Percentiles rank a stretch among this genome's conserved stretches.
Evolutionary conservation across 306 rosid genomes (phyloP).

Genomic region (Trichosanthes cucumerina): DNA sequence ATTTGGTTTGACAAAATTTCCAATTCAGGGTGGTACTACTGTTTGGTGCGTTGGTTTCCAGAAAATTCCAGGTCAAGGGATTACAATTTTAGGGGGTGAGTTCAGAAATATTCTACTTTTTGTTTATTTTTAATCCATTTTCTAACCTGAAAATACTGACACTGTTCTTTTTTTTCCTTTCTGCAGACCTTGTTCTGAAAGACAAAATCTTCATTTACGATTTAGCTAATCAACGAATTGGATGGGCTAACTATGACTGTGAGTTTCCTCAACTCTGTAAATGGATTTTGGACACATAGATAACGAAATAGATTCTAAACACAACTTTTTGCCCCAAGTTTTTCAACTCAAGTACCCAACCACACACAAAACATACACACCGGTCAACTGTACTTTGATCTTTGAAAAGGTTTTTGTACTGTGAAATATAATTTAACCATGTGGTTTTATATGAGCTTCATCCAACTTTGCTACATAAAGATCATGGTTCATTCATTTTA

Average conservation of each 20-base stretch:
- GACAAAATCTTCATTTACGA: conserved; percentile 88
- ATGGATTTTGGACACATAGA: neutral
- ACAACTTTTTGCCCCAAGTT: neutral
- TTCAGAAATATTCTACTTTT: conserved; percentile 12
- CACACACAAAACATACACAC: neutral
- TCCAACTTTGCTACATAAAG: neutral
- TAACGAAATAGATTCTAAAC: neutral
- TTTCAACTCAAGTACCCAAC: neutral
- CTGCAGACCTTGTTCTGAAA: conserved; percentile 81
- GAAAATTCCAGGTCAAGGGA: conserved; percentile 61
- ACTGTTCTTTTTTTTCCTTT: conserved; percentile 4
- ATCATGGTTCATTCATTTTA: neutral
- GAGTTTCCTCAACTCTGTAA: conserved; percentile 34
- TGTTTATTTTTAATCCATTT: neutral
- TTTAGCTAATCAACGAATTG: conserved; percentile 73
- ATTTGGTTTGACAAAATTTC: neutral
- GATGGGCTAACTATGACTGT: conserved; percentile 96
- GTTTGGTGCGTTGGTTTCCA: conserved; percentile 96
- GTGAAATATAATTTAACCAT: neutral
- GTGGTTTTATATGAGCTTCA: neutral
- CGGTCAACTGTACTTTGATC: neutral
- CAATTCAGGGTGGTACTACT: conserved; percentile 51
- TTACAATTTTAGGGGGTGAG: conserved; percentile 84
- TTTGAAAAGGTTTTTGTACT: neutral
- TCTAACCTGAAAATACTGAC: neutral